These are phyloP conservation scores for Rosa chinensis DNA, from an alignment of 306 rosid species.

Conservation along the genomic window DNA sequence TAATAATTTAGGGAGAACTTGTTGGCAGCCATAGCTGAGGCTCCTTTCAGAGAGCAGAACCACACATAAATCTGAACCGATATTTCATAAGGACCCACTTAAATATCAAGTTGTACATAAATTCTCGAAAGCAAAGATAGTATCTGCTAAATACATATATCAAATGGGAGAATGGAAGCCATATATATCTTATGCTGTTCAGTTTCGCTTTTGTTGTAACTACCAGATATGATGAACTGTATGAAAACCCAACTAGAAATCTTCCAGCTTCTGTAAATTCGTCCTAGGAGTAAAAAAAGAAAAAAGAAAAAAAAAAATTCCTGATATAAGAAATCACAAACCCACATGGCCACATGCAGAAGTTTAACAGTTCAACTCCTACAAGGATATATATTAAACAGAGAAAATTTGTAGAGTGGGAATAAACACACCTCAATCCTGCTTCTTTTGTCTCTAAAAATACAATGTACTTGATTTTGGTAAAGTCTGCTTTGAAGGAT, in stretches of 20 bases:
- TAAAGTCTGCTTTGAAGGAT: background rate
- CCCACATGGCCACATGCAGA: background rate
- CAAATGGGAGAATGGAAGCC: background rate
- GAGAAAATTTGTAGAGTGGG: background rate
- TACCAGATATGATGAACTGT: background rate
- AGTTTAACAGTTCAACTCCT: background rate
- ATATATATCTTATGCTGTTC: background rate
- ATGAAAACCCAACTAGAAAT: background rate
- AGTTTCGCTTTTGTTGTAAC: background rate
- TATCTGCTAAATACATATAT: background rate
- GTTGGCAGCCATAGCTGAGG: background rate
- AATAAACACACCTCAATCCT: conserved; percentile 2
- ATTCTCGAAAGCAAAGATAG: background rate
- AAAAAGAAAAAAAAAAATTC: background rate
- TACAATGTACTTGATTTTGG: background rate
- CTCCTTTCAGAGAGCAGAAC: background rate
- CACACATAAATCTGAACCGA: background rate
- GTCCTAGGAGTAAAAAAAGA: background rate
- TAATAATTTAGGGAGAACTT: background rate
- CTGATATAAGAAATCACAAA: conserved; percentile 2
- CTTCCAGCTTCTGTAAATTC: background rate
- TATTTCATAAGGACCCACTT: background rate
- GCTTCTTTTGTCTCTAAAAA: background rate
- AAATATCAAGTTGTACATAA: too few species aligned
- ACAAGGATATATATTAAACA: background rate